A percentile compares a stretch with the other conserved stretches of the same genome.
phyloP scores from a whole-genome alignment of 2,329 filamentous ascomycete genomes.

The Epichloe gansuensis region DNA sequence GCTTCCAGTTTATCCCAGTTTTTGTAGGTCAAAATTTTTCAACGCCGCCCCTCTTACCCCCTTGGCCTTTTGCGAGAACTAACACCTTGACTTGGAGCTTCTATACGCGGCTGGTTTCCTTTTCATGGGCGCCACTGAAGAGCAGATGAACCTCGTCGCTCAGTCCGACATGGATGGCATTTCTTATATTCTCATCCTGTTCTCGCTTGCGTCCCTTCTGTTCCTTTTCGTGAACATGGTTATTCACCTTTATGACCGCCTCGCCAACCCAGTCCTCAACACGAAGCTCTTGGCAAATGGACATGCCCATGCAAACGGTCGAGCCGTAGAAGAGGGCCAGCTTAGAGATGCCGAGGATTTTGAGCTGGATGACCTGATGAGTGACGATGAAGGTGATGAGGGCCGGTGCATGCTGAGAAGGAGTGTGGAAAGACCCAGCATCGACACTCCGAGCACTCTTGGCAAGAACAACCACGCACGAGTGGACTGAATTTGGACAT shows the following conservation, averaged over 20 bases:
- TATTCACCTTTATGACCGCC: constrained; percentile 66
- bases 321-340: constrained; percentile 36
- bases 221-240: constrained; percentile 89
- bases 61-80: not conserved
- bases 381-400: constrained; percentile 67
- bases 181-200: constrained; percentile 83
- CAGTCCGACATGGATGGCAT: constrained; percentile 72
- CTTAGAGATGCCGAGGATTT: constrained; percentile 81
- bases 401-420: constrained; percentile 24
- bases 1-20: constrained; percentile 41
- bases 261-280: constrained; percentile 23
- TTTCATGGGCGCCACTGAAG: constrained; percentile 95
- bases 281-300: constrained; percentile 27
- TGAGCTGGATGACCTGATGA: constrained; percentile 81
- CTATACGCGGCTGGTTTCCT: constrained; percentile 87
- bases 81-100: constrained; percentile 38
- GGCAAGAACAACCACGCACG: constrained; percentile 20
- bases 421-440: constrained; percentile 17
- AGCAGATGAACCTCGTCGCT: constrained; percentile 75
- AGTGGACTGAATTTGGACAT: constrained; percentile 9
- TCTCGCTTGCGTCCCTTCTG: constrained; percentile 76
- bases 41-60: not conserved
- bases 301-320: constrained; percentile 19
- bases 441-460: constrained; percentile 29
- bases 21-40: constrained; percentile 33